phyloP scores from a whole-genome alignment of 495 filamentous ascomycete genomes.

The Neurospora discreta region DNA sequence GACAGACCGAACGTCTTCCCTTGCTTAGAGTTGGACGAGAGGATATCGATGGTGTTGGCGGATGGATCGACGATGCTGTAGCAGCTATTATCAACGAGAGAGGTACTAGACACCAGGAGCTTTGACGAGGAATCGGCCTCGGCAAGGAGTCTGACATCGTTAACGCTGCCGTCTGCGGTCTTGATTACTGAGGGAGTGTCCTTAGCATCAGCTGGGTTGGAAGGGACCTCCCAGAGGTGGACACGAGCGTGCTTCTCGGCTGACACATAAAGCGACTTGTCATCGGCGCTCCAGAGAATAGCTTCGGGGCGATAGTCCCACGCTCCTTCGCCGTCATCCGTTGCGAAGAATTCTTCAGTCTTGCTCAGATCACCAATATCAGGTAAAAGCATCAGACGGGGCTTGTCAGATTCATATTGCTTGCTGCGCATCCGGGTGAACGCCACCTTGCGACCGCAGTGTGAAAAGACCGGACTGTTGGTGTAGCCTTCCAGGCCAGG shows the following conservation, averaged over 20 bases:
- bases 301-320: conserved; percentile 61
- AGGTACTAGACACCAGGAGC: conserved; percentile 55
- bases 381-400: conserved; percentile 56
- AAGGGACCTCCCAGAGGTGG: conserved; percentile 52
- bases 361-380: conserved; percentile 48
- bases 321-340: conserved; percentile 46
- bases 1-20: conserved; percentile 61
- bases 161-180: conserved; percentile 50
- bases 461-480: conserved; percentile 63
- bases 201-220: conserved; percentile 38
- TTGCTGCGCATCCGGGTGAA: conserved; percentile 69
- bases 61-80: conserved; percentile 50
- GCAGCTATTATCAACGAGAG: conserved; percentile 55
- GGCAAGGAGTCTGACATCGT: conserved; percentile 43
- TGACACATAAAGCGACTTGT: conserved; percentile 50
- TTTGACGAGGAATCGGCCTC: conserved; percentile 33
- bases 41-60: conserved; percentile 26
- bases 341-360: conserved; percentile 52
- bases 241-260: conserved; percentile 56
- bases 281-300: conserved; percentile 56
- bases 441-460: conserved; percentile 60
- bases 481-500: conserved; percentile 56
- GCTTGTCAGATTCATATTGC: conserved; percentile 86
- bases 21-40: conserved; percentile 59
- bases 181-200: conserved; percentile 43